Evolutionary conservation across 306 rosid species (phyloP), one percentile per base, ranked within the genome.

Genomic region (Inga oerstediana): DNA sequence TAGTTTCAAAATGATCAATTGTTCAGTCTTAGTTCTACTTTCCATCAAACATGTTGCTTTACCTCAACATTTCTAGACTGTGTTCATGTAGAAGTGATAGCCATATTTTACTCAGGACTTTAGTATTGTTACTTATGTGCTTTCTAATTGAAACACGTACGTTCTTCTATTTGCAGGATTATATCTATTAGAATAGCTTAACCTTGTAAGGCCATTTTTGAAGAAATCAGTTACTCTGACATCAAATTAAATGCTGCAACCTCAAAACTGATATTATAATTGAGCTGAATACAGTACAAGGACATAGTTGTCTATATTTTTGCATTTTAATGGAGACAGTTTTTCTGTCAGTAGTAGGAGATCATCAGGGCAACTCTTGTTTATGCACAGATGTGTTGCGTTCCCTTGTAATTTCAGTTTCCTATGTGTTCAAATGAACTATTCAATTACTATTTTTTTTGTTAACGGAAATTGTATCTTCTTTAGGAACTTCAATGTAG

Each of bases 401-500:
- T 71, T 77, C 79, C 80, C 62, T 72, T 66, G 76, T 83, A 61
- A 52, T 72, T 82, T 84, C 66, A 75, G 86, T 72, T 80, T 74
- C 80, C 62, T 45, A 70, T 73, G 68, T 43, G 74, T 75, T 68
- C 56, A 54, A 78, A 27, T 85, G 74, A 66, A 67, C 35, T 49
- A 56, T 88, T 79, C 82, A 70, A 48, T 86, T 80, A 14, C 71
- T 78, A 20, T 72, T 49, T 48, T 45, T 76, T 85, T 78, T 85
- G 81, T 86, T 90, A 78, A 86, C 84, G 79, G 48, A 84, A 86
- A 81, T 80, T 87, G 80, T 85, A 73, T 85, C 75, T 87, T 84
- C 78, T 88, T 81, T 91, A 93, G 98, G 99, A 95, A 85, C 99
- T 93, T 86, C 98, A 95, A 93, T 93, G 98, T 92, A 95, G 99